These are phyloP conservation scores for Cutaneotrichosporon sp. DNA, from an alignment of 1,284 basidiomycete genomes.

Conservation along the genomic window DNA sequence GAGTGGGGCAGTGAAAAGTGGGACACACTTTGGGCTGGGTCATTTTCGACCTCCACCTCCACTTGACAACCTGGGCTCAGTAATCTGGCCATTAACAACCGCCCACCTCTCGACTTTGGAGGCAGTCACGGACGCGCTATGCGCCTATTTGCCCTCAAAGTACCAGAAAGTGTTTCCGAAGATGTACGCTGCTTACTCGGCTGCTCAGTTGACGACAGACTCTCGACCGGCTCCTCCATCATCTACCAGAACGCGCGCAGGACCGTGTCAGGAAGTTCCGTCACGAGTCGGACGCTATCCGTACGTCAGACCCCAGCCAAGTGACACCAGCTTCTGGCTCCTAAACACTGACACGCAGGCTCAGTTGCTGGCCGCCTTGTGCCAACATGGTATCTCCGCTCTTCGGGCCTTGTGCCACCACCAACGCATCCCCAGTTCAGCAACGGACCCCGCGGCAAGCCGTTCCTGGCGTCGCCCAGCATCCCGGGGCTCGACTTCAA, in stretches of 20 bases:
- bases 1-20: not conserved
- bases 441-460: slow-evolving; percentile 31
- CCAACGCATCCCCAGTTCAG: slow-evolving; percentile 21
- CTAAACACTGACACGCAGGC: slow-evolving; percentile 20
- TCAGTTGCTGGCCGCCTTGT: slow-evolving; percentile 34
- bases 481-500: slow-evolving; percentile 35
- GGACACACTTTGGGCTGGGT: too few relatives aligned
- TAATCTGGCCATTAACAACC: too few relatives aligned
- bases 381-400: slow-evolving; percentile 35
- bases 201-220: slow-evolving; percentile 11
- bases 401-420: slow-evolving; percentile 10
- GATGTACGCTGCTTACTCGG: slow-evolving; percentile 6
- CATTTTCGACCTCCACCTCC: too few relatives aligned
- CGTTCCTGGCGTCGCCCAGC: slow-evolving; percentile 25
- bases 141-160: slow-evolving; percentile 17
- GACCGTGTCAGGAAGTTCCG: slow-evolving; percentile 31
- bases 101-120: too few relatives aligned
- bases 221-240: slow-evolving; percentile 23
- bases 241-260: slow-evolving; percentile 20
- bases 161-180: slow-evolving; percentile 9
- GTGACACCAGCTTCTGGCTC: too few relatives aligned
- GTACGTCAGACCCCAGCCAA: slow-evolving; percentile 13
- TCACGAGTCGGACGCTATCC: slow-evolving; percentile 27
- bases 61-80: too few relatives aligned
- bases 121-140: not conserved